Base-by-base conservation (phyloP, 2,329 filamentous ascomycete genomes). In the Aspergillus terreus region DNA sequence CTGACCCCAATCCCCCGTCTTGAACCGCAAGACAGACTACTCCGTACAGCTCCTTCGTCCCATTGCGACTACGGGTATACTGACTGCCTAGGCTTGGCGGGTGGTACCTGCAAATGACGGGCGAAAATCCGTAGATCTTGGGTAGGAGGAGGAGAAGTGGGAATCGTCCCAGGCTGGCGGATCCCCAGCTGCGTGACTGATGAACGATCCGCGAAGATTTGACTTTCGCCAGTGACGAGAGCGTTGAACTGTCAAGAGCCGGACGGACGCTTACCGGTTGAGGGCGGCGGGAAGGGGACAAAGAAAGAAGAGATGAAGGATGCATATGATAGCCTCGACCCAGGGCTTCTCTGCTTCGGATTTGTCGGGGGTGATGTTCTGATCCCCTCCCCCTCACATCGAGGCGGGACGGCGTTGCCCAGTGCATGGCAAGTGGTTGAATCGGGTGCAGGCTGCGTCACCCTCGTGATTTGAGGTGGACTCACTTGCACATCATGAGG, bases 371-470 rank as follows among this genome's bases (percentile, higher is more conserved):
- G 35, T 23, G 12, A 12, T 17, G 12, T 38, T 42, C 12, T 17
- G n/a, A 32, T 40, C 47, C 43, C 38, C 43, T 43, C 44, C 58
- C 56, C 59, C 58, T 60, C 57, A 54, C 59, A 58, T 59, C 15
- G 7, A 42, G 15, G 40, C 19, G 46, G 35, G n/a, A 47, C 46
- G 44, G 44, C 23, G 44, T 45, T 41, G 33, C 48, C 43, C 52
- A 51, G 46, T 58, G 58, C 57, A 58, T 58, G 51, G 49, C 47
- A 51, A 53, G 19, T 12, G 40, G 35, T 38, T 36, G 46, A 30
- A 51, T 47, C 55, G 51, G 50, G 50, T 49, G 32, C 38, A 35
- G 56, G 47, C 50, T 59, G 57, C 58, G 58, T 58, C 54, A 60
- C 53, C 40, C 58, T 55, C 50, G 54, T 57, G 54, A 58, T 51